Evolutionary conservation across 306 rosid genomes (phyloP), one percentile per base, ranked within the genome.

Genomic region (Cicer arietinum): DNA sequence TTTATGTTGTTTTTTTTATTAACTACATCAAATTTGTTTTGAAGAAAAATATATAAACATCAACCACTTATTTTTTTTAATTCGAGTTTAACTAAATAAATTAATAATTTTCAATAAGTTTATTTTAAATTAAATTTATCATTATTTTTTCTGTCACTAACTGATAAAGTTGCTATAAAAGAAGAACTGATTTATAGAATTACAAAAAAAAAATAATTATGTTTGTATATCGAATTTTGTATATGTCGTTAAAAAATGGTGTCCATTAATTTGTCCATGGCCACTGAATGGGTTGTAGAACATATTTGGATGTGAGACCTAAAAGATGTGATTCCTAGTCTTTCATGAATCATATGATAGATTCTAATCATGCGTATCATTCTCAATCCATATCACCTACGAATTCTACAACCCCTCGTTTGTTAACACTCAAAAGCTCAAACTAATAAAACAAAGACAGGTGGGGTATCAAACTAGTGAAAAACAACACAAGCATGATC

Each of bases 251-350:
- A 14, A 51, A 51, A 7, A 13, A 6, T 51, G 22, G 8, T 51
- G 6, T 14, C 57, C 57, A 51, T n/a, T 18, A 3, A 54, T 54
- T 3, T 54, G 30, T 54, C 5, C 11, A 14, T 52, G 25, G 58
- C 54, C 58, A 47, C 16, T 52, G 8, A 7, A 52, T n/a, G n/a
- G n/a, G n/a, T n/a, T n/a, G n/a, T n/a, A n/a, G n/a, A 14, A 52
- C 25, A 52, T 7, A 52, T 14, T 0, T 50, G 56, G 18, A 6
- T 6, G 5, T 46, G 46, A 10, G 67, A 14, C 77, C 54, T 51
- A 52, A 74, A 60, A 53, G 69, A 81, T 75, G 80, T 75, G 80
- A 81, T 18, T 35, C 45, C 69, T 37, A 22, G 69, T 70, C 56
- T 5, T 30, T 30, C 12, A 58, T 22, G 35, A 30, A 30, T 30